Evolutionary conservation across 148 eudicot species (phyloP).

Genomic region (Silene uniflora): DNA sequence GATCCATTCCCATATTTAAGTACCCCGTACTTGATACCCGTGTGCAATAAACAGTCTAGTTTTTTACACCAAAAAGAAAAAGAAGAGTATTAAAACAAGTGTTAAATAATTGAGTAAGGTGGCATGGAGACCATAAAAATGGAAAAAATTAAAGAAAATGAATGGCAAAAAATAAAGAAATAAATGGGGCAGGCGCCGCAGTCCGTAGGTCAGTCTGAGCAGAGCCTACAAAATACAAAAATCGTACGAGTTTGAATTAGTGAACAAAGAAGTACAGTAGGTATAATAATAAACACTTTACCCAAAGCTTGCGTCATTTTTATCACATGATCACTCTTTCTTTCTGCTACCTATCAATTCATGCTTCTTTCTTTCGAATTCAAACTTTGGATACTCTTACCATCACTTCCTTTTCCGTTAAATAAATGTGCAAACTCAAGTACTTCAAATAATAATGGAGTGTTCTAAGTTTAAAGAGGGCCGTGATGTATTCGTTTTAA

Average conservation of each 20-base stretch:
- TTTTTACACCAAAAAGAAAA: not conserved
- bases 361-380: not conserved
- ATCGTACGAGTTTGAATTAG: not conserved
- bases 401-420: no score
- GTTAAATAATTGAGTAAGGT: no score
- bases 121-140: no score
- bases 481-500: no score
- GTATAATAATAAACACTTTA: not conserved
- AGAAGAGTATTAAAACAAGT: no score
- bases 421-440: no score
- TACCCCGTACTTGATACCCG: not conserved
- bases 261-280: not conserved
- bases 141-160: no score
- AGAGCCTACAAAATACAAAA: not conserved
- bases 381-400: not conserved
- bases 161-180: not conserved
- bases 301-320: constrained; percentile 6
- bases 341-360: not conserved
- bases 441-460: no score
- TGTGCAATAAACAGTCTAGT: not conserved
- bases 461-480: no score
- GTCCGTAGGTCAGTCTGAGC: not conserved
- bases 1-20: no score
- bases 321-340: constrained; percentile 6
- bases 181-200: constrained; percentile 5